phyloP scores from a whole-genome alignment of 2,329 filamentous ascomycete species.

The Annulohypoxylon truncatum region DNA sequence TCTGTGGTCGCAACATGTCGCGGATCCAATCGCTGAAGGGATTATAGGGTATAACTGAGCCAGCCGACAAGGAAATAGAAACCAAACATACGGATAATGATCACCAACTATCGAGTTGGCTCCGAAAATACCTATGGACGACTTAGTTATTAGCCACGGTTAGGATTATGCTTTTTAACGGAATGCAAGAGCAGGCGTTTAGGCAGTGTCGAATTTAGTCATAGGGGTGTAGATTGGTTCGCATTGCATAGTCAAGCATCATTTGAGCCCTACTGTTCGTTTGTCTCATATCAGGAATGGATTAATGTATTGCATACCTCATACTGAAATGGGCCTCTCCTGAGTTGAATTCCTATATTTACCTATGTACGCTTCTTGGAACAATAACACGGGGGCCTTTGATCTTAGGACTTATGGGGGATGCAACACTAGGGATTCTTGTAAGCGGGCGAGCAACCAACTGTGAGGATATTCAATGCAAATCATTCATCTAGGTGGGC shows the following conservation, averaged over 20 bases:
- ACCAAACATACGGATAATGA: background rate
- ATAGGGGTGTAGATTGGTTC: background rate
- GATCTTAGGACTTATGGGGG: background rate
- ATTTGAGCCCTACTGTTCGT: background rate
- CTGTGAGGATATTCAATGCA: background rate
- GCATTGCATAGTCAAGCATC: background rate
- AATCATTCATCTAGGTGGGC: background rate
- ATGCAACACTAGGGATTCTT: background rate
- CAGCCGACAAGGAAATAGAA: background rate
- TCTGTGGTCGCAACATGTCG: constrained; percentile 47
- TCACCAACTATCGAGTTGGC: background rate
- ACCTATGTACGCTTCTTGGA: background rate
- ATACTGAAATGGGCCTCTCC: background rate
- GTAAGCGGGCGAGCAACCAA: background rate
- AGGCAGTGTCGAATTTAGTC: background rate
- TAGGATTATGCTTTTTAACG: background rate
- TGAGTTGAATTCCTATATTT: background rate
- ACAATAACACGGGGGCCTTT: background rate
- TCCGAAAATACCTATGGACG: background rate
- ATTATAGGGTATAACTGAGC: constrained; percentile 62
- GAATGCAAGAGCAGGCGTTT: background rate
- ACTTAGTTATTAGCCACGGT: background rate
- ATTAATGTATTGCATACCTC: background rate
- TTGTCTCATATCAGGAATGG: too few species aligned
- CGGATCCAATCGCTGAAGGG: constrained; percentile 57